Evolutionary conservation across 768 basidiomycete genomes (phyloP), one percentile per base, ranked within the genome.

Genomic region (Panus rudis): DNA sequence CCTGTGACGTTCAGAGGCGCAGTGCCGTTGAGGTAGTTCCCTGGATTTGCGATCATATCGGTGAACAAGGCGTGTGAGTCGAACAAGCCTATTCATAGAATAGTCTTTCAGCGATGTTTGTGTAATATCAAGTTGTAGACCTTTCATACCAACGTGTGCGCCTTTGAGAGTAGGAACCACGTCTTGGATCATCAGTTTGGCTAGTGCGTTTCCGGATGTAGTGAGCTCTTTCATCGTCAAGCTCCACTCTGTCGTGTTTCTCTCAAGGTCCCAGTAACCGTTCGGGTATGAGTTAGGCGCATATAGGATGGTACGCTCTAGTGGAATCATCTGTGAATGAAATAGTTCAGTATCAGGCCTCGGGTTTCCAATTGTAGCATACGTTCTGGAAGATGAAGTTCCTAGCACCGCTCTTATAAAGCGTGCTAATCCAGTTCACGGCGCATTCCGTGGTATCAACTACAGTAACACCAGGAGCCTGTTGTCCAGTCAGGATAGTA

Each of bases 371-470:
- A 23, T 13, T 32, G 2, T 27, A 40, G 51, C 76, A 59, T 47
- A 80, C 81, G 50, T 81, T 83, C 48, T 81, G 78, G 64, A 84
- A 78, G 39, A 84, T 57, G 53, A 84, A 81, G 52, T 84, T 80
- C 35, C 80, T 67, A 3, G 78, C 81, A 4, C 82, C 81, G 39
- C 59, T 68, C 11, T 69, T 54, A 52, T 82, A 80, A 28, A 84
- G 52, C 2, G 63, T 63, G 47, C 68, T 73, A 21, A 84, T 66
- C 72, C 77, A 81, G 37, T 78, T 71, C 4, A 83, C 62, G 55
- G 75, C 75, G 52, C 82, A 83, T 14, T 54, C 54, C 17, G 72
- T 68, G 0, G 78, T 77, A 37, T 81, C 67, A 6, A 81, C 78
- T 41, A 84, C 56, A 1, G 75, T 79, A 13, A 77, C 76, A 1